Conservation (phyloP, 345 rosid species). For the Eucalyptus regnans region DNA sequence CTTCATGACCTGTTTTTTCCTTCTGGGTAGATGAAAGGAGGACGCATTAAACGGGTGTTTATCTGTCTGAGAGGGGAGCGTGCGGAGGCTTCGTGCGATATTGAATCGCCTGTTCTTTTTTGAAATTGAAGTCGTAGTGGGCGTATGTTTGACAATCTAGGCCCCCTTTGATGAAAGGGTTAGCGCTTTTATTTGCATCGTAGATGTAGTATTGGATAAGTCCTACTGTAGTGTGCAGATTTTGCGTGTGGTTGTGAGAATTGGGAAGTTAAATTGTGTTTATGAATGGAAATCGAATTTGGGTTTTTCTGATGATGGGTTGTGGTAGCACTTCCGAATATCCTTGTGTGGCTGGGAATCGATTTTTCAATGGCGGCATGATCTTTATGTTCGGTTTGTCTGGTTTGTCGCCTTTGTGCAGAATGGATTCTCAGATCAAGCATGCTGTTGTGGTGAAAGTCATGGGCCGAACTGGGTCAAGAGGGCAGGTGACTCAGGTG, state of each 20-base stretch:
- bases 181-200: not conserved
- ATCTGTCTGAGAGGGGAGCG: not conserved
- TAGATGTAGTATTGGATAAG: not conserved
- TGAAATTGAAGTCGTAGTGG: not conserved
- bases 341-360: not conserved
- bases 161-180: not conserved
- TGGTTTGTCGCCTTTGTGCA: not conserved
- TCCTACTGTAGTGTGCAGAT: not conserved
- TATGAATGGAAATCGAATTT: not conserved
- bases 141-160: not conserved
- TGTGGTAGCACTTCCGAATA: not conserved
- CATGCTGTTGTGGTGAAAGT: conserved; percentile 82
- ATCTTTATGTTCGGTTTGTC: not conserved
- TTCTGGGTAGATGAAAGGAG: not conserved
- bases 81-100: not conserved
- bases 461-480: conserved; percentile 84
- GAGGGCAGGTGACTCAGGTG: conserved; percentile 91
- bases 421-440: conserved; percentile 71
- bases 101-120: accelerated
- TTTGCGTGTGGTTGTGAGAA: not conserved
- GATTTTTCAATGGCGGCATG: not conserved
- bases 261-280: not conserved
- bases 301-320: not conserved
- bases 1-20: not conserved
- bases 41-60: accelerated